Base-by-base conservation (phyloP, 805 yeast species). In the Ogataea degrootiae region DNA sequence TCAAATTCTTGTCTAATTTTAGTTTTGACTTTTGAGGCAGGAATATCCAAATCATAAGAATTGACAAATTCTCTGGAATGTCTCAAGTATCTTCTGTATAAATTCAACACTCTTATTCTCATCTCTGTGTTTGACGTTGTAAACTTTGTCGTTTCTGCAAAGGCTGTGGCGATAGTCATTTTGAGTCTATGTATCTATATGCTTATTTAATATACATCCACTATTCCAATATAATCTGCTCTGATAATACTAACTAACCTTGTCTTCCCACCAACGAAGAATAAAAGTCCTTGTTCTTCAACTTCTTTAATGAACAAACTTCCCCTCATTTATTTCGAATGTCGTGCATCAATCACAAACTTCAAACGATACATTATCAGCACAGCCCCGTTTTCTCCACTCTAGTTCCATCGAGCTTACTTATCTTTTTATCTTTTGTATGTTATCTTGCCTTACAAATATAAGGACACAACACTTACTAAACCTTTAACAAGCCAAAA, bases 1-100 rank as follows among this genome's bases (percentile, higher is more conserved):
- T 88, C 96, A 57, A 88, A 88, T 68, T 88, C 94, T 68, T 87
- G 94, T 76, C 96, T 82, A 55, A 88, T 77, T 70, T 85, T 86
- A 48, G 96, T 86, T 67, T 88, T 82, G 49, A 87, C 83, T 51
- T 80, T 76, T 37, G 92, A 82, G 11, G 85, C 80, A 33, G 96
- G 92, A 73, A 85, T 77, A 66, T 85, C 87, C 65, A 84, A 70
- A 64, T 82, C 87, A 63, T 85, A 84, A 57, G 80, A 70, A 69
- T 83, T 81, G 56, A 80, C 77, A 44, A 68, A 67, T 35, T 61
- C 66, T 44, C 68, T 61, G 0, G 82, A 50, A 78, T 77, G 72
- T 76, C 77, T 72, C 83, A 79, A 61, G 78, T 76, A 88, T 63
- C 79, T 77, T 55, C 96, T 79, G 76, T 88, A 88, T 50, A 87